These are phyloP conservation scores for Stipa capillata DNA, from an alignment of 176 grass and related monocot species.

Conservation along the genomic window DNA sequence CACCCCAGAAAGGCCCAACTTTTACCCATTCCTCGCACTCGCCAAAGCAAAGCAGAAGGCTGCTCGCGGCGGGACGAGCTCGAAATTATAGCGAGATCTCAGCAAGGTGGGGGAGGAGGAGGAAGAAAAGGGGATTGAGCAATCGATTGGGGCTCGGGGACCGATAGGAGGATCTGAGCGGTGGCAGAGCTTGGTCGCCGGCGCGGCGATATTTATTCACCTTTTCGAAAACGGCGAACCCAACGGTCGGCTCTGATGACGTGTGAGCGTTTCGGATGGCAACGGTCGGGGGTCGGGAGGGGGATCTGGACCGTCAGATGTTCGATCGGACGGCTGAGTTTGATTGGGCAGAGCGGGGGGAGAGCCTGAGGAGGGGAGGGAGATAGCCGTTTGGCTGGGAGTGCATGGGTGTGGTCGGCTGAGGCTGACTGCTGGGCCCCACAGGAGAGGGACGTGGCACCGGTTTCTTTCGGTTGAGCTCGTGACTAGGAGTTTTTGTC, in stretches of 20 bases:
- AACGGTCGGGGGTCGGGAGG: too few species aligned
- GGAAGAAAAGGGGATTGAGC: background rate
- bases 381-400: conserved; percentile 15
- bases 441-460: too few species aligned
- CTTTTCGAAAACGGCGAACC: conserved; percentile 34
- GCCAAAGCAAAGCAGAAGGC: background rate
- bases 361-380: background rate
- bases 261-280: background rate
- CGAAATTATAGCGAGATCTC: conserved; percentile 16
- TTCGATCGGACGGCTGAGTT: background rate
- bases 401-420: background rate
- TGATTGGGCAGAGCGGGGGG: conserved; percentile 2
- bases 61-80: background rate
- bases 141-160: conserved; percentile 39
- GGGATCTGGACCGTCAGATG: background rate
- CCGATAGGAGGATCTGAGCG: conserved; percentile 29
- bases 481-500: too few species aligned
- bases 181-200: conserved; percentile 17
- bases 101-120: too few species aligned
- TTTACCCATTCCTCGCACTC: background rate
- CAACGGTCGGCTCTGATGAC: conserved; percentile 39
- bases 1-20: background rate
- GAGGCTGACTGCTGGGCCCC: background rate
- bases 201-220: conserved; percentile 28
- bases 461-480: too few species aligned